Conservation (phyloP, 441 rosid species). For the Arabidopsis hybrid region DNA sequence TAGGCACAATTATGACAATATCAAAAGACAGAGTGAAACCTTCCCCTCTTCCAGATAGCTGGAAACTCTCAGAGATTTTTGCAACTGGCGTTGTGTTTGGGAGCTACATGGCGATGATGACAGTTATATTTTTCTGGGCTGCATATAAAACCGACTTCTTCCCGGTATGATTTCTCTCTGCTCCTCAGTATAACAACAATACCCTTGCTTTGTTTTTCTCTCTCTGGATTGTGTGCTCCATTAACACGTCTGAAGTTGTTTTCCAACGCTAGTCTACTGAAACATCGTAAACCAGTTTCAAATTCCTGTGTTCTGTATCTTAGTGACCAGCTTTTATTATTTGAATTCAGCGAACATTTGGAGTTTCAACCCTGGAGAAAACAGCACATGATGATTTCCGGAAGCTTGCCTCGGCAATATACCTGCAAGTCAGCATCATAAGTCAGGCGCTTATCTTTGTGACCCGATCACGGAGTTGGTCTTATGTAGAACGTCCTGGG, state of each 20-base stretch:
- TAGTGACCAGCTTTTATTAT: constrained; percentile 11
- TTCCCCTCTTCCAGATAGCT: constrained; percentile 97
- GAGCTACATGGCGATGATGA: constrained; percentile 96
- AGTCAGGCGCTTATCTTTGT: constrained; percentile 99
- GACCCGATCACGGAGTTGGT: constrained; percentile 95
- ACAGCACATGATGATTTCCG: constrained; percentile 87
- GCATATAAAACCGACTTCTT: constrained; percentile 94
- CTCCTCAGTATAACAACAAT: neutral
- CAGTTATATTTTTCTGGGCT: constrained; percentile 96
- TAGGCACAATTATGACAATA: constrained; percentile 98
- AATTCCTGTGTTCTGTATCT: neutral
- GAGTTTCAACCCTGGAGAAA: constrained; percentile 87
- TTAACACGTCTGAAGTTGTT: constrained; percentile 9
- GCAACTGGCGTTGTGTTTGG: constrained; percentile 93
- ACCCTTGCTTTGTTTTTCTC: constrained; percentile 14
- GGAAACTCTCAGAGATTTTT: constrained; percentile 96
- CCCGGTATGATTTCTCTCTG: constrained; percentile 58
- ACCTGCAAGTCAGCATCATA: constrained; percentile 95
- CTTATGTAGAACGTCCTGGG: constrained; percentile 94
- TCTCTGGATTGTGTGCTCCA: neutral
- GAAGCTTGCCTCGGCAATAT: constrained; percentile 97
- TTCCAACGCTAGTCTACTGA: neutral
- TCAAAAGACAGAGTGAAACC: constrained; percentile 99
- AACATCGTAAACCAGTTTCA: neutral
- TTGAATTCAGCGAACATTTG: constrained; percentile 68